Base-by-base conservation (phyloP, 768 basidiomycete species). In the Kwoniella sp. region DNA sequence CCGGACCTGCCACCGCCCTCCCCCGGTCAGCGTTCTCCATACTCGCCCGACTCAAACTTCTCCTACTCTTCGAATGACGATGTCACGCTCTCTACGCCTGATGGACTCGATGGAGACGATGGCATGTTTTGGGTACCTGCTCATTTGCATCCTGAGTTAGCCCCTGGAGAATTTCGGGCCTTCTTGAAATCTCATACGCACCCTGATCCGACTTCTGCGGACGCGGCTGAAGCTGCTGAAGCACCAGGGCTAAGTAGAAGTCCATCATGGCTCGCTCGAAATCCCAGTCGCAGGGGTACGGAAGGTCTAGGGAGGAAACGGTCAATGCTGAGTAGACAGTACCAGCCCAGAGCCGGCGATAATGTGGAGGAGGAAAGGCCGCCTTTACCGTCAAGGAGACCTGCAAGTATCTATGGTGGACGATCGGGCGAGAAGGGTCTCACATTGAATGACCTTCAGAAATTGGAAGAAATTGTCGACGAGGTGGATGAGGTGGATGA, bases 61-160 rank as follows among this genome's bases (percentile, higher is more conserved):
- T 56, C 74, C 56, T 62, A 74, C 63, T 46, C 70, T 58, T 60
- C 67, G 53, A 50, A 78, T 69, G 52, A 71, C 74, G 53, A 72
- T 71, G 51, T 77, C 59, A 72, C 74, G 46, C 48, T 72, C 60
- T 58, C 73, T 8, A 67, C 73, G 1, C 73, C 73, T 5, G 77
- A 79, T 33, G 77, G 71, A 10, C 85, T 85, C 51, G 81, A 69
- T 80, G 75, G 72, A 40, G 91, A 95, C 82, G 88, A 90, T 1
- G 90, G 92, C 80, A 86, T 97, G 68, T 98, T 98, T 84, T 99
- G 96, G 96, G 92, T 99, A 27, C 96, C 96, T 57, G 96, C 96
- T 17, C 86, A 89, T 62, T 83, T 97, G 36, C 96, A 98, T 78
- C 96, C 96, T 29, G 96, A 99, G 83, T 90, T 99, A 74, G 95